phyloP scores from a whole-genome alignment of 2,329 filamentous ascomycete genomes.

The Thielaviopsis punctulata region DNA sequence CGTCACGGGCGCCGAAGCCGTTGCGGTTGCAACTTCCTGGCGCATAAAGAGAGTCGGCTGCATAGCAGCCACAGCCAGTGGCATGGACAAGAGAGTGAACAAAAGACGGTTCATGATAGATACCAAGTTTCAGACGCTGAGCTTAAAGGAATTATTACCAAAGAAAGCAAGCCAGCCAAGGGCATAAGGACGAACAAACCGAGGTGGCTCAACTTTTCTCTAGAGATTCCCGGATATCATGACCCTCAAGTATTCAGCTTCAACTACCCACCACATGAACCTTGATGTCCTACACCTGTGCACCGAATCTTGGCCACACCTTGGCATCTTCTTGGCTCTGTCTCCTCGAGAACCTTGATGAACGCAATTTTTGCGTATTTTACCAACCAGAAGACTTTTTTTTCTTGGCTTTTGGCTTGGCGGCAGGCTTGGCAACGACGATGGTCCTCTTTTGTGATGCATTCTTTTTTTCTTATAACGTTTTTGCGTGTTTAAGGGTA shows the following conservation, averaged over 20 bases:
- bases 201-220: background rate
- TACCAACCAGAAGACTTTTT: background rate
- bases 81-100: background rate
- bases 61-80: background rate
- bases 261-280: background rate
- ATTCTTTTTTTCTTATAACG: background rate
- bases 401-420: conserved; percentile 4
- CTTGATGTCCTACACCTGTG: conserved; percentile 1
- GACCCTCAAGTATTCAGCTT: background rate
- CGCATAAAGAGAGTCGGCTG: background rate
- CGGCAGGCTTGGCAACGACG: background rate
- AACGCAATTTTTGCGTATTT: background rate
- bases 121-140: too few relatives aligned
- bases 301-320: background rate
- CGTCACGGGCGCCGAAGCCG: background rate
- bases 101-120: background rate
- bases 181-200: too few relatives aligned
- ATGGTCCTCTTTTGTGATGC: background rate
- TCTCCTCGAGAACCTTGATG: conserved; percentile 1
- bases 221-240: background rate
- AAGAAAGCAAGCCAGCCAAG: too few relatives aligned
- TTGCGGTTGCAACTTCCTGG: background rate
- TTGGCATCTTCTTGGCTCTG: conserved; percentile 3
- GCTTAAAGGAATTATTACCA: too few relatives aligned
- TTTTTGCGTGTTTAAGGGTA: background rate